These are phyloP conservation scores for Endoconidiophora polonica DNA, from an alignment of 2,329 filamentous ascomycete genomes.

Conservation along the genomic window DNA sequence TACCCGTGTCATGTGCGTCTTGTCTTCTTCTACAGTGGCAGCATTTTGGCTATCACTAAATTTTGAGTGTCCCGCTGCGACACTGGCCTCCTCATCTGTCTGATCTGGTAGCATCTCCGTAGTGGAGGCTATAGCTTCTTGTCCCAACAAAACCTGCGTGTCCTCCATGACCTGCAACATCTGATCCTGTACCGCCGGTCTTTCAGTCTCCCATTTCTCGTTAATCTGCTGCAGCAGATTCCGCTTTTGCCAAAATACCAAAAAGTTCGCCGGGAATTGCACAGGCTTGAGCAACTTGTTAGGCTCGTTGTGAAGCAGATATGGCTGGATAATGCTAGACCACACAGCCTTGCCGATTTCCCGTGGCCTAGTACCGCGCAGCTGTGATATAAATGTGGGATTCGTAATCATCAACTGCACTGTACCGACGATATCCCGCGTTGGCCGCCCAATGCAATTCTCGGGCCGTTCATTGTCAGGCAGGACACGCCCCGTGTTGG, in stretches of 20 bases:
- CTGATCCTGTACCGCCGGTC: too few species aligned
- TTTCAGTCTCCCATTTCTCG: not conserved
- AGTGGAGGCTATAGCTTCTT: too few species aligned
- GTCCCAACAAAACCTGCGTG: too few species aligned
- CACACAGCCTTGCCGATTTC: slow-evolving; percentile 10
- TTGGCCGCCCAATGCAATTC: not conserved
- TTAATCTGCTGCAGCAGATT: slow-evolving; percentile 7
- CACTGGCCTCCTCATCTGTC: too few species aligned
- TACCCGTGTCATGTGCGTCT: too few species aligned
- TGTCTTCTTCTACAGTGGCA: too few species aligned
- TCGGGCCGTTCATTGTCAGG: not conserved
- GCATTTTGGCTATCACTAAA: too few species aligned
- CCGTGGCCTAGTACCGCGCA: not conserved
- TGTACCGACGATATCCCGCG: slow-evolving; percentile 9
- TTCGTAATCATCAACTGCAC: slow-evolving; percentile 8
- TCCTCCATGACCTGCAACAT: too few species aligned
- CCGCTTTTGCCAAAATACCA: slow-evolving; percentile 8
- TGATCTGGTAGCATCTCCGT: too few species aligned
- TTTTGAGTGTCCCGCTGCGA: too few species aligned
- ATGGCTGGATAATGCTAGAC: too few species aligned
- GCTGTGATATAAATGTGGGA: not conserved
- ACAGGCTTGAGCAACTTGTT: slow-evolving; percentile 3
- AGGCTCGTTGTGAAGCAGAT: not conserved
- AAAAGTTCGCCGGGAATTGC: slow-evolving; percentile 8
- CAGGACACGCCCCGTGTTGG: slow-evolving; percentile 8